phyloP scores from a whole-genome alignment of 768 basidiomycete genomes.

The Pleurotus ostreatus region DNA sequence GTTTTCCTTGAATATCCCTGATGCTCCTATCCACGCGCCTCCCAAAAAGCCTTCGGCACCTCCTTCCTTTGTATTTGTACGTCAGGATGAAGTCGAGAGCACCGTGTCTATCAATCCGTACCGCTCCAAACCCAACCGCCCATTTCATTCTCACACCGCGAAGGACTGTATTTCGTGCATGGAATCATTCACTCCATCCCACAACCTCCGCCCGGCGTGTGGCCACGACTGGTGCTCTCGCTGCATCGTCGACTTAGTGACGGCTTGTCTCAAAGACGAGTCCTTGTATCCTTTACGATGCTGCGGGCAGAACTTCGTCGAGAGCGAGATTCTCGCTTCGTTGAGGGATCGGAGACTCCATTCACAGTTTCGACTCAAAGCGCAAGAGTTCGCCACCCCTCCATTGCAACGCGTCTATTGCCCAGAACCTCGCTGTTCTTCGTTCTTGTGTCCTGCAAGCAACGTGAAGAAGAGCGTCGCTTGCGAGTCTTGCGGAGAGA shows the following conservation, averaged over 20 bases:
- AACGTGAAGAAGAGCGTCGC: constrained; percentile 15
- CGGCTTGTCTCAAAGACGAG: constrained; percentile 34
- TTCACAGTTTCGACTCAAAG: constrained; percentile 35
- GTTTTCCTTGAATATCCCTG: not conserved
- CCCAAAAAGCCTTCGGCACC: not conserved
- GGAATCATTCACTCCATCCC: not conserved
- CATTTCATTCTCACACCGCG: not conserved
- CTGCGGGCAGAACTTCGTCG: constrained; percentile 25
- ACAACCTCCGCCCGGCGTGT: constrained; percentile 27
- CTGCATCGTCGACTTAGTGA: constrained; percentile 29
- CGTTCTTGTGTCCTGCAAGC: constrained; percentile 43
- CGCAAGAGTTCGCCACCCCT: constrained; percentile 40
- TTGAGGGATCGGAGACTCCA: constrained; percentile 17
- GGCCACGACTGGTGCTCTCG: constrained; percentile 30
- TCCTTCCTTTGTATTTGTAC: not conserved
- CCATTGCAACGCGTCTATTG: constrained; percentile 46
- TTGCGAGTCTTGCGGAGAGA: constrained; percentile 37
- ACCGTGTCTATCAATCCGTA: not conserved
- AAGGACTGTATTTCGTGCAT: constrained; percentile 11
- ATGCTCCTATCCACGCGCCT: not conserved
- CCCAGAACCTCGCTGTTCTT: constrained; percentile 44
- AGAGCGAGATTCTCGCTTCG: constrained; percentile 13
- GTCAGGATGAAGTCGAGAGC: not conserved
- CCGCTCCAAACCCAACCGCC: not conserved
- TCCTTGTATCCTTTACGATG: constrained; percentile 37